Evolutionary conservation across 768 basidiomycete genomes (phyloP).

Genomic region (Lactarius psammicola): DNA sequence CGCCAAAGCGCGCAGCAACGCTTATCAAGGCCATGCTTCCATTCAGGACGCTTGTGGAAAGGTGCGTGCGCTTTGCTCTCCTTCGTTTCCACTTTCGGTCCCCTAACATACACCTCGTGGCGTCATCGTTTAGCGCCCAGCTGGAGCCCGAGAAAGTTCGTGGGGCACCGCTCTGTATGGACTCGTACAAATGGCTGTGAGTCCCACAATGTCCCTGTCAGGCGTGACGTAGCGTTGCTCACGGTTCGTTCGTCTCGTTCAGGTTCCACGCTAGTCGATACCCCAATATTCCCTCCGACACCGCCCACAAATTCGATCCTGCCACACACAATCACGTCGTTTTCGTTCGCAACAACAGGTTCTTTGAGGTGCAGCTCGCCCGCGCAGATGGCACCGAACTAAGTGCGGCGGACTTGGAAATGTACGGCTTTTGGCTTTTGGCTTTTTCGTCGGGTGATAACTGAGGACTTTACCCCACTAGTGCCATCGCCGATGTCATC

Average conservation of each 20-base stretch:
- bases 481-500: conserved; percentile 60
- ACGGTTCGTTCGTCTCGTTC: conserved; percentile 5
- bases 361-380: conserved; percentile 77
- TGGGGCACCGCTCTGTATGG: conserved; percentile 81
- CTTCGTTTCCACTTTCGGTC: conserved; percentile 7
- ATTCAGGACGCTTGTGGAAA: conserved; percentile 82
- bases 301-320: conserved; percentile 76
- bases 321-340: conserved; percentile 80
- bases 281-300: conserved; percentile 80
- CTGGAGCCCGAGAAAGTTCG: conserved; percentile 87
- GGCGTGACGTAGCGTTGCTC: background rate
- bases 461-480: conserved; percentile 38
- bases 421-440: conserved; percentile 37
- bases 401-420: conserved; percentile 77
- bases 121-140: conserved; percentile 46
- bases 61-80: conserved; percentile 43
- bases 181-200: conserved; percentile 91
- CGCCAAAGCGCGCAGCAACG: conserved; percentile 73
- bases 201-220: conserved; percentile 30
- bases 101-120: background rate
- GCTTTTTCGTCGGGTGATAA: background rate
- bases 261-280: conserved; percentile 91
- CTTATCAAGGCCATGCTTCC: conserved; percentile 82
- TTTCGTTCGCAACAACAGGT: conserved; percentile 87
- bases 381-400: conserved; percentile 65